These are phyloP conservation scores for Penicillium expansum DNA, from an alignment of 2,329 filamentous ascomycete species.

Conservation along the genomic window DNA sequence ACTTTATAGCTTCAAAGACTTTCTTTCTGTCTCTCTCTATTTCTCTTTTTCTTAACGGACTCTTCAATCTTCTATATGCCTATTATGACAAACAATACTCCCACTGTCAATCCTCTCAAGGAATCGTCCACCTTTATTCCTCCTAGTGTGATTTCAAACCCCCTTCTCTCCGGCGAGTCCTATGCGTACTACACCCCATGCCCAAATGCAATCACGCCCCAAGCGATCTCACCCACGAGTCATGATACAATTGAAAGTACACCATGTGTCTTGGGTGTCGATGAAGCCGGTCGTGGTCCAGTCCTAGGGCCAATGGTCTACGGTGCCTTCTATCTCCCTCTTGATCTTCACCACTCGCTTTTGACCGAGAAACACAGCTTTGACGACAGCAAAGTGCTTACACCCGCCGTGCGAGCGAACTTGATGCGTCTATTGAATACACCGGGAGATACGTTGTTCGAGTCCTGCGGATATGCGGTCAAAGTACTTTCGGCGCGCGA, in stretches of 20 bases:
- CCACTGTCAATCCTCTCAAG: constrained; percentile 24
- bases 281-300: constrained; percentile 90
- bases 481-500: constrained; percentile 77
- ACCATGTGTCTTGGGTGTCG: constrained; percentile 79
- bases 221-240: constrained; percentile 30
- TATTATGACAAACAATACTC: constrained; percentile 34
- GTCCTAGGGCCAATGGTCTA: constrained; percentile 79
- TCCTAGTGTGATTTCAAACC: constrained; percentile 61
- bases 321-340: constrained; percentile 67
- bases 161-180: constrained; percentile 62
- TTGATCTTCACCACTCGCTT: constrained; percentile 65
- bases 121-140: constrained; percentile 57
- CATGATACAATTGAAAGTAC: constrained; percentile 42
- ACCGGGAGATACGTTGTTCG: constrained; percentile 54
- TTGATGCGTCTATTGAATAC: constrained; percentile 74
- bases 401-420: constrained; percentile 69
- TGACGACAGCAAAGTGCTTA: constrained; percentile 92
- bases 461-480: constrained; percentile 78
- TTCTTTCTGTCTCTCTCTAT: neutral
- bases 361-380: constrained; percentile 79
- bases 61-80: neutral
- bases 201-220: constrained; percentile 58
- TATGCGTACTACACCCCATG: constrained; percentile 71
- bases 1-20: neutral
- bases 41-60: neutral